Evolutionary conservation across 192 early-diverging fungal genomes (phyloP).

Genomic region (Pilaira anomala): DNA sequence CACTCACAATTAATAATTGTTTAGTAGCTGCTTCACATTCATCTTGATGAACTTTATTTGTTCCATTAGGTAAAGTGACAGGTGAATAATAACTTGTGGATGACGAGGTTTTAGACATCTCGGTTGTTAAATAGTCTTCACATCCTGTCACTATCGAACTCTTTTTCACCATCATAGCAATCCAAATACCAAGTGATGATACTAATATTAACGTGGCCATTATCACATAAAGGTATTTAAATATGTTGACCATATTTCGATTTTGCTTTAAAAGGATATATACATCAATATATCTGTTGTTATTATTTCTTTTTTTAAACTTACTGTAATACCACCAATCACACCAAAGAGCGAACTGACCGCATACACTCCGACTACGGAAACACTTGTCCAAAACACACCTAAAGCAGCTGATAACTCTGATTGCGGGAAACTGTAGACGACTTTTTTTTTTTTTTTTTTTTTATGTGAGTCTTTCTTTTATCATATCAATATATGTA

Average conservation of each 20-base stretch:
- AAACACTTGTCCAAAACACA: constrained; percentile 9
- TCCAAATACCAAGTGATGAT: not conserved
- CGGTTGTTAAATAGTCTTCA: not conserved
- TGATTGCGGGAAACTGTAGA: constrained; percentile 2
- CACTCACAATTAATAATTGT: constrained; percentile 2
- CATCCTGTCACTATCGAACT: constrained; percentile 1
- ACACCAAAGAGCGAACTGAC: not conserved
- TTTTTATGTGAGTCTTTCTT: too few relatives aligned
- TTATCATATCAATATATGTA: not conserved
- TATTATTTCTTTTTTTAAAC: not conserved
- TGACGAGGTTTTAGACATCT: too few relatives aligned
- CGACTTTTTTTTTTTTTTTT: not conserved
- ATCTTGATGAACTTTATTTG: not conserved
- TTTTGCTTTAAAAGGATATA: not conserved
- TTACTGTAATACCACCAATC: constrained; percentile 8
- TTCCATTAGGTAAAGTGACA: constrained; percentile 3
- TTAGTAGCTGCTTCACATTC: constrained; percentile 7
- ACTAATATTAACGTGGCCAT: not conserved
- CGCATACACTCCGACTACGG: constrained; percentile 7
- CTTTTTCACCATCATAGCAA: constrained; percentile 9
- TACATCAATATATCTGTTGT: not conserved
- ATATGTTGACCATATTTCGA: constrained; percentile 11
- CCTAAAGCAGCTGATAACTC: constrained; percentile 3
- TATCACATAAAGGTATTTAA: constrained; percentile 2
- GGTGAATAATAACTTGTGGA: not conserved